Evolutionary conservation across 495 filamentous ascomycete species (phyloP).

Genomic region (Durotheca rogersii): DNA sequence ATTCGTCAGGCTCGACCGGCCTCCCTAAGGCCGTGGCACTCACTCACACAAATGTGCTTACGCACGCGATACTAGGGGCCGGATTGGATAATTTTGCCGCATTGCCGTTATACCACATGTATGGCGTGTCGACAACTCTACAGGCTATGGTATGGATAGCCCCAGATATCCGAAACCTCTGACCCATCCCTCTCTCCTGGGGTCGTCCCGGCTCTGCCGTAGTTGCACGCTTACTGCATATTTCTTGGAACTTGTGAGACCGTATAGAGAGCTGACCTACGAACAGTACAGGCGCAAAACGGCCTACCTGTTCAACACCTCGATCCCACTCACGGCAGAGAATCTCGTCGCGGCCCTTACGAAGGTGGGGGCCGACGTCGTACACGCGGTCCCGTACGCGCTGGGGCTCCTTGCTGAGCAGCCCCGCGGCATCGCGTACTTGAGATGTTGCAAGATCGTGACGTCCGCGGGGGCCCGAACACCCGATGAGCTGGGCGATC

Average conservation of each 20-base stretch:
- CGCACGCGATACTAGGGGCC: conserved; percentile 57
- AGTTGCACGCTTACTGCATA: too few species aligned
- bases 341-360: conserved; percentile 47
- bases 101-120: conserved; percentile 54
- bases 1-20: conserved; percentile 55
- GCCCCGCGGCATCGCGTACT: conserved; percentile 41
- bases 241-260: background rate
- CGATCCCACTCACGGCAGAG: conserved; percentile 51
- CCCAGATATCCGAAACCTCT: background rate
- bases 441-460: conserved; percentile 46
- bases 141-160: conserved; percentile 39
- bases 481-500: conserved; percentile 55
- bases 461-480: conserved; percentile 51
- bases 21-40: conserved; percentile 60
- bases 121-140: conserved; percentile 44
- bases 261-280: conserved; percentile 40
- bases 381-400: conserved; percentile 56
- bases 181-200: background rate
- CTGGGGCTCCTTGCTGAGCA: conserved; percentile 52
- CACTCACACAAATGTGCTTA: conserved; percentile 63
- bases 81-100: conserved; percentile 50
- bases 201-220: too few species aligned
- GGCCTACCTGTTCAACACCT: conserved; percentile 48
- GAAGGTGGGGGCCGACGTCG: conserved; percentile 43
- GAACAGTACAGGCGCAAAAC: conserved; percentile 42